Base-by-base conservation (phyloP, 805 yeast species). In the Zygoascus tannicola region DNA sequence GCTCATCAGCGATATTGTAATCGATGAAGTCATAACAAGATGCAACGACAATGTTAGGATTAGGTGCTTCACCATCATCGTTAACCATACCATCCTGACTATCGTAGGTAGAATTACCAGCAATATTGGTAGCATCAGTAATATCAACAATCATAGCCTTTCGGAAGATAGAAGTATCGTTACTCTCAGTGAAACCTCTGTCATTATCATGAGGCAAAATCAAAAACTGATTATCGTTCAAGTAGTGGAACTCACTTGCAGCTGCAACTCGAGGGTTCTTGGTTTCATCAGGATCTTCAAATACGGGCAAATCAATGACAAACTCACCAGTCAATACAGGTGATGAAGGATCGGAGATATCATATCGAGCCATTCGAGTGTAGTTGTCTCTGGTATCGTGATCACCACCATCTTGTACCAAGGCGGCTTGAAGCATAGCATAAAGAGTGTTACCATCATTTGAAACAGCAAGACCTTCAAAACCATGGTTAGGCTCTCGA, bases 391-490 rank as follows among this genome's bases (percentile, higher is more conserved):
- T 22, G n/a, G 51, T 45, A 23, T 48, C 44, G 26, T 48, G 51
- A 20, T 45, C 43, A 12, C 51, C 51, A 20, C 51, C 51, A 26
- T 48, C 51, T 32, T 48, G 51, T 12, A 44, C 51, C 4, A 45
- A 28, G 1, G 51, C 51, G 22, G 46, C 46, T 28, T 48, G 51
- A 14, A 48, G 34, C 26, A 45, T 22, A 8, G 45, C 47, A 32
- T 40, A 48, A 35, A 48, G 35, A 23, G 38, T 38, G 19, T 22
- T 26, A 4, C 49, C 48, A 30, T 48, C 49, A 4, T 42, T 28
- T 12, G 51, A 48, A 22, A 48, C 45, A 22, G 49, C 16, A 34
- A 44, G 40, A 2, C 51, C 51, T 36, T 48, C 51, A 18, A 48
- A 40, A n/a, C 51, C 51, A 32, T 45, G 51, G 42, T 48, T 48